A percentile compares a stretch with the other conserved stretches of the same genome.
Evolutionary conservation across 2,329 filamentous ascomycete genomes (phyloP).

Genomic region (Blumeria graminis): DNA sequence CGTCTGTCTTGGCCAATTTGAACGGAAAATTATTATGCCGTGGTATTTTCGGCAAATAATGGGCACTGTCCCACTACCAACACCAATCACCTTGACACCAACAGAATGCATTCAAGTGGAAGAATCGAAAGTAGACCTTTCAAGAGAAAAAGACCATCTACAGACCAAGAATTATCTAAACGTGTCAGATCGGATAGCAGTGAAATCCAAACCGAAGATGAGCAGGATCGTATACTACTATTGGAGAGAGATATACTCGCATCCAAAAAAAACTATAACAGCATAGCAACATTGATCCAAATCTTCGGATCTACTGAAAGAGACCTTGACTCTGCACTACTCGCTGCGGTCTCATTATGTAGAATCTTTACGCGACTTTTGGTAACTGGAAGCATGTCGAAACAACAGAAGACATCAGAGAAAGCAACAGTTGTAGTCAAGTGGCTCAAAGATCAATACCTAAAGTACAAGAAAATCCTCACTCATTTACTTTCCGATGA

Average conservation of each 20-base stretch:
- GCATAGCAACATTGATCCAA: slow-evolving; percentile 50
- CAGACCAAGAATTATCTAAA: slow-evolving; percentile 22
- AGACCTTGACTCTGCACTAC: slow-evolving; percentile 30
- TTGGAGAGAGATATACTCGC: slow-evolving; percentile 65
- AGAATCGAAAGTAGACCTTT: slow-evolving; percentile 2
- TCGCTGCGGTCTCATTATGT: slow-evolving; percentile 61
- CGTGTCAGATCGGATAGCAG: slow-evolving; percentile 20
- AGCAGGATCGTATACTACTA: slow-evolving; percentile 37
- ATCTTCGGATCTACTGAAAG: slow-evolving; percentile 26
- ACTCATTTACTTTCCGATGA: slow-evolving; percentile 33
- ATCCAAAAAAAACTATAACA: slow-evolving; percentile 79
- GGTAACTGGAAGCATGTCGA: slow-evolving; percentile 43
- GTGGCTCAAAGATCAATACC: slow-evolving; percentile 56
- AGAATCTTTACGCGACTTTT: slow-evolving; percentile 66
- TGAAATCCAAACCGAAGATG: slow-evolving; percentile 28
- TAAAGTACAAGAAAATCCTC: slow-evolving; percentile 43
- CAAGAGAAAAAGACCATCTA: slow-evolving; percentile 26
- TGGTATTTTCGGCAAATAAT: no score
- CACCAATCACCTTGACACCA: no score
- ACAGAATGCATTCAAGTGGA: neutral
- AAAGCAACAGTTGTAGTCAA: slow-evolving; percentile 50
- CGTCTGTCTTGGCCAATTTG: no score
- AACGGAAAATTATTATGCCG: no score
- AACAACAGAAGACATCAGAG: slow-evolving; percentile 39
- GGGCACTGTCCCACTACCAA: no score